Evolutionary conservation across 106 monocot species (phyloP).

Genomic region (Dendrobium huoshanense): DNA sequence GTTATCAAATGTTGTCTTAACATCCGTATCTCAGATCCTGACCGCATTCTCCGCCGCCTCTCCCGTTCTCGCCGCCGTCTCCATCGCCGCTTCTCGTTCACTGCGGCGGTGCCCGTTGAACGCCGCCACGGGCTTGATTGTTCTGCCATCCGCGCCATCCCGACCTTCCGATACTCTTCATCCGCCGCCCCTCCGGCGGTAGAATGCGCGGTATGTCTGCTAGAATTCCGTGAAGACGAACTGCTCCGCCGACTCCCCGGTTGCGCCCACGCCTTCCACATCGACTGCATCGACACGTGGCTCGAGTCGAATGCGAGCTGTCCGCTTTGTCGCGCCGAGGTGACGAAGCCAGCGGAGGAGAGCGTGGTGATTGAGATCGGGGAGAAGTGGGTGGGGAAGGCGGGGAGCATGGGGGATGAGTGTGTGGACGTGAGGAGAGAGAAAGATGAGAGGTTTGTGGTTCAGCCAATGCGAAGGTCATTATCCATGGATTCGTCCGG

Average conservation of each 20-base stretch:
- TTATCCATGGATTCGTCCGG: conserved; percentile 62
- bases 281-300: conserved; percentile 29
- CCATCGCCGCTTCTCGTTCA: not conserved
- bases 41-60: conserved; percentile 11
- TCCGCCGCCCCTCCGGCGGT: not conserved
- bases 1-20: conserved; percentile 29
- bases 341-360: not conserved
- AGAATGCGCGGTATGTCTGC: conserved; percentile 24
- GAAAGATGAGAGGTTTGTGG: conserved; percentile 32
- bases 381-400: conserved; percentile 3
- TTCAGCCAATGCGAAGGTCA: conserved; percentile 63
- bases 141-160: conserved; percentile 20
- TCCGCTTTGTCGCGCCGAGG: conserved; percentile 19
- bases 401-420: conserved; percentile 63
- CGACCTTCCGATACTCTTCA: conserved; percentile 14
- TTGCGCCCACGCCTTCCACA: conserved; percentile 26
- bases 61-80: conserved; percentile 5
- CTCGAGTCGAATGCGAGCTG: conserved; percentile 14
- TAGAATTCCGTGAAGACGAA: conserved; percentile 12
- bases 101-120: not conserved
- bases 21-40: conserved; percentile 4
- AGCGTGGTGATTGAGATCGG: conserved; percentile 19
- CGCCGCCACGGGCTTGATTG: conserved; percentile 20
- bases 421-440: conserved; percentile 22
- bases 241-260: conserved; percentile 14